A percentile compares a stretch with the other conserved stretches of the same genome.
phyloP scores from a whole-genome alignment of 768 basidiomycete species.

The Arthromyces matolae region DNA sequence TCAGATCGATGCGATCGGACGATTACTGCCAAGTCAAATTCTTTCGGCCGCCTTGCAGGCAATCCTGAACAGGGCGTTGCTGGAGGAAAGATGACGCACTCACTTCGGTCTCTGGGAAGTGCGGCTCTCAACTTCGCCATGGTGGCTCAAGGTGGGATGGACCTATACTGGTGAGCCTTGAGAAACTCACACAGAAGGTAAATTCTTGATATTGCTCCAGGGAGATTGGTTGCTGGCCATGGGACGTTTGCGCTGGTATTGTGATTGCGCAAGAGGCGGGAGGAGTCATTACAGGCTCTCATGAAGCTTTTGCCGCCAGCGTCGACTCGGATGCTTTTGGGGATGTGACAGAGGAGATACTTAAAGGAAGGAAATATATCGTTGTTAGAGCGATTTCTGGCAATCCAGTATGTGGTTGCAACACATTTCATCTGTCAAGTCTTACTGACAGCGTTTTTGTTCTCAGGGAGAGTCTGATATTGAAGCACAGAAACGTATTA shows the following conservation, averaged over 20 bases:
- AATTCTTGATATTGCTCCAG: constrained; percentile 27
- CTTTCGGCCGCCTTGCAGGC: constrained; percentile 74
- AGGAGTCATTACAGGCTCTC: constrained; percentile 70
- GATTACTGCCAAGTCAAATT: constrained; percentile 56
- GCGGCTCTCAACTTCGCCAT: constrained; percentile 79
- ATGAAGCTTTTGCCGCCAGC: constrained; percentile 40
- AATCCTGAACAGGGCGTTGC: constrained; percentile 57
- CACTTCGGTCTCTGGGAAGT: constrained; percentile 78
- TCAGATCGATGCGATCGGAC: constrained; percentile 60
- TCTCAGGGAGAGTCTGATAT: constrained; percentile 54
- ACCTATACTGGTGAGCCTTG: constrained; percentile 73
- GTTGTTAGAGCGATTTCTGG: constrained; percentile 70
- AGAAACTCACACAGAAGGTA: neutral
- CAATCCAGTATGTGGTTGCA: constrained; percentile 40
- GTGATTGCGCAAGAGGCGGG: constrained; percentile 92
- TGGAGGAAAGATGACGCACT: constrained; percentile 83
- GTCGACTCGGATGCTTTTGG: constrained; percentile 41
- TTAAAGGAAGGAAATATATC: constrained; percentile 78
- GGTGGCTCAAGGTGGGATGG: constrained; percentile 86
- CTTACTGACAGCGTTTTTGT: constrained; percentile 3
- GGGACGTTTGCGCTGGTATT: constrained; percentile 91
- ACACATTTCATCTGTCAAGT: neutral
- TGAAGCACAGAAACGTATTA: constrained; percentile 75
- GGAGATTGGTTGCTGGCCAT: constrained; percentile 81
- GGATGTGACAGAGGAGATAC: constrained; percentile 62